Base-by-base conservation (phyloP, 768 basidiomycete genomes). In the Kwoniella botswanensis region DNA sequence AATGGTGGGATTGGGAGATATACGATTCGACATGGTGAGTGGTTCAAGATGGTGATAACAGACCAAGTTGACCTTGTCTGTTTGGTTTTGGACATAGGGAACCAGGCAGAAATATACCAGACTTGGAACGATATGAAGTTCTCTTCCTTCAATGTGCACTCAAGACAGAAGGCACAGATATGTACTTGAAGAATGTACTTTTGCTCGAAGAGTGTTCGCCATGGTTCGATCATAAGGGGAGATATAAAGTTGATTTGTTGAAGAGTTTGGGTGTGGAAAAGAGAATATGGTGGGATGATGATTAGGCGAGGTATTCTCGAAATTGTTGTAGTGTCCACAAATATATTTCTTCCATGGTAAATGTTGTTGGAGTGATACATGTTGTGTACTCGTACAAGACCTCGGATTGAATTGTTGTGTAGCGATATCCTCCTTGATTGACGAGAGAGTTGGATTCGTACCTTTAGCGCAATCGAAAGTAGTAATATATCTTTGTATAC, bases 21-120 rank as follows among this genome's bases (percentile, higher is more conserved):
- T 70, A 70, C 59, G 72, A 73, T 42, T 61, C 56, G 12, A 73
- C 72, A 41, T 73, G 72, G 72, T 68, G 12, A 54, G 70, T 62
- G 12, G 10, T 9, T 42, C 44, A n/a, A 15, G n/a, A 15, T 9
- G 26, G 9, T 44, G 7, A 6, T 50, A 11, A 15, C 11, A 44
- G 46, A 50, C 13, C 46, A 50, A 3, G 46, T 18, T 15, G 46
- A 44, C 41, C 35, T 2, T 46, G 15, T 21, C 21, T 63, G 12
- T 21, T 11, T 24, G 59, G 21, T 17, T 26, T 42, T 29, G 29
- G 26, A 26, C 29, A 53, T 22, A 68, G 67, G 67, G 68, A 70
- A 50, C 68, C 68, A 13, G 63, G 44, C 1, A 58, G 21, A 44
- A 70, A 70, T 24, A 70, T 70, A 17, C 68, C 68, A 3, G 56